Conservation (phyloP, 2,329 filamentous ascomycete species). For the Clarireedia sp. region DNA sequence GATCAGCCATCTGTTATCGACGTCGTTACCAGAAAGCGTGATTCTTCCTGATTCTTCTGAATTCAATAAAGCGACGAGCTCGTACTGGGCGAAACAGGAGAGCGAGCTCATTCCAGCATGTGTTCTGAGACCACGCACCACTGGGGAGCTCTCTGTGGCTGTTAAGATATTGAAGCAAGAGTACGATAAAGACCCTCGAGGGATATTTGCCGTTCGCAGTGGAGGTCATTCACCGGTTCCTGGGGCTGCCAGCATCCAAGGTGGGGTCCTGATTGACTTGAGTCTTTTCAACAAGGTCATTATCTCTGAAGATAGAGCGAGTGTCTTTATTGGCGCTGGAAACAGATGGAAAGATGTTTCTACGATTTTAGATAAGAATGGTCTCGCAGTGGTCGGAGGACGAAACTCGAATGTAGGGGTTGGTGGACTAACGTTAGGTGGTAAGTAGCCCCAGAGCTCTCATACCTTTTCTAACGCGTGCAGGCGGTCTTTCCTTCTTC, state of each 20-base stretch:
- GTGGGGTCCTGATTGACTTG: constrained; percentile 43
- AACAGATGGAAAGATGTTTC: constrained; percentile 31
- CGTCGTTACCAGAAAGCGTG: not conserved
- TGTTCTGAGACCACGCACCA: constrained; percentile 9
- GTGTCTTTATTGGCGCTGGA: constrained; percentile 30
- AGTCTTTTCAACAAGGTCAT: constrained; percentile 26
- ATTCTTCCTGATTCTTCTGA: not conserved
- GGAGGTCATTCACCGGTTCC: constrained; percentile 27
- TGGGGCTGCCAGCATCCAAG: constrained; percentile 42
- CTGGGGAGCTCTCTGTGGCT: constrained; percentile 2
- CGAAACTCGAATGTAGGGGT: constrained; percentile 25
- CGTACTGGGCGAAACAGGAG: constrained; percentile 12
- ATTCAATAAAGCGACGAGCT: constrained; percentile 1
- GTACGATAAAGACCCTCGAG: not conserved
- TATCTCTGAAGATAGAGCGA: constrained; percentile 21
- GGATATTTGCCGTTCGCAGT: constrained; percentile 20
- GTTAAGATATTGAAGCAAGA: constrained; percentile 6
- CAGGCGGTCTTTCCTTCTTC: constrained; percentile 19
- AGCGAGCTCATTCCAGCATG: constrained; percentile 6
- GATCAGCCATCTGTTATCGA: too few species aligned
- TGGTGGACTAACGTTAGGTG: constrained; percentile 19
- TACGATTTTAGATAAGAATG: constrained; percentile 19
- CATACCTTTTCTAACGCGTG: not conserved
- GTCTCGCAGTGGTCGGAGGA: constrained; percentile 33
- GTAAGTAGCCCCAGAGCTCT: constrained; percentile 4